Evolutionary conservation across 768 basidiomycete species (phyloP), one percentile per base, ranked within the genome.

Genomic region (Calvatia gigantea): DNA sequence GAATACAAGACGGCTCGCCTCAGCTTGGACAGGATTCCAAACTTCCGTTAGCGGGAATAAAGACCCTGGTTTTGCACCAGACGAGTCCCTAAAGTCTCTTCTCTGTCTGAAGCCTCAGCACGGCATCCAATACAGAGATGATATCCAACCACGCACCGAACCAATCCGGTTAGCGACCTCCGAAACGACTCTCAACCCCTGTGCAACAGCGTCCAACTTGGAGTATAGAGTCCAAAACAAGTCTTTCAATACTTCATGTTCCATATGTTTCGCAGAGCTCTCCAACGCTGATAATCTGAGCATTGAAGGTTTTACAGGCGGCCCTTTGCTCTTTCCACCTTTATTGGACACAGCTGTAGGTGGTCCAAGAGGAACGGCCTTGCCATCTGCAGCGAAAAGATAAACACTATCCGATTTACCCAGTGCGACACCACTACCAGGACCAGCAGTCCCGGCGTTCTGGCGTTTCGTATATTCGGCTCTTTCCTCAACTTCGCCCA

Each of bases 161-260:
- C 91, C 91, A 50, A 99, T 94, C 53, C 94, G 83, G 61, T 87
- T 89, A 1, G 91, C 81, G 5, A 98, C 89, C 68, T 99, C 97
- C 59, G 87, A 94, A 2, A 94, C 81, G 3, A 97, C 87, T 50
- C 94, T 77, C 58, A 97, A 75, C 8, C 95, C 92, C 67, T 99
- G 95, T 12, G 89, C 80, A 17, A 98, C 90, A 28, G 97, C 97
- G 65, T 94, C 88, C 44, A 99, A 65, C 69, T 99, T 98, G 14
- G 94, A 97, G 67, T 93, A 99, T 14, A 96, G 66, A 2, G 96
- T 97, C 96, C 96, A 98, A 69, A 98, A 98, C 32, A 99, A 77
- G 68, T 98, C 97, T 57, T 76, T 80, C 51, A 99, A 69, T 12
- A 89, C 88, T 64, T 96, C 94, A 57, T 92, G 90, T 62, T 97